phyloP scores from a whole-genome alignment of 2,329 filamentous ascomycete species.

The Calonectria crousiana region DNA sequence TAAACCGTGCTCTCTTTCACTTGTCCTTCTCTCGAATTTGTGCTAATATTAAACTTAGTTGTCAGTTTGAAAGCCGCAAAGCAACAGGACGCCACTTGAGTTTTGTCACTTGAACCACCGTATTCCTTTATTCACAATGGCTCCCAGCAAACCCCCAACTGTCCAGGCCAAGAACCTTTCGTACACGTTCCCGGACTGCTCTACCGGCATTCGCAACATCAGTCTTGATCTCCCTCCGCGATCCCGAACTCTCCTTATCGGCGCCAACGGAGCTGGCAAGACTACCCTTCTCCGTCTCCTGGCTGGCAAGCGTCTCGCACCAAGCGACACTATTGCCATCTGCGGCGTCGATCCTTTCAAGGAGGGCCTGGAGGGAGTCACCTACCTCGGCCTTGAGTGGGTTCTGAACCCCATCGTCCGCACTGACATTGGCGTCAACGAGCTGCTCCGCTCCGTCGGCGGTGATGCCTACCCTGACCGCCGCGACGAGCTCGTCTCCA shows the following conservation, averaged over 20 bases:
- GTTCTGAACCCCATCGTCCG: slow-evolving; percentile 97
- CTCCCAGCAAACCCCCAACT: slow-evolving; percentile 59
- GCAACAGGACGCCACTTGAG: neutral
- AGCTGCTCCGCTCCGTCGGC: slow-evolving; percentile 87
- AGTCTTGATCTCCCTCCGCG: slow-evolving; percentile 81
- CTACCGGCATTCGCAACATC: slow-evolving; percentile 81
- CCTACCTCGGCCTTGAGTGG: slow-evolving; percentile 98
- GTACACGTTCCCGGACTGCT: slow-evolving; percentile 90
- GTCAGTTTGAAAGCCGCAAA: neutral
- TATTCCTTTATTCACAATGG: slow-evolving; percentile 40
- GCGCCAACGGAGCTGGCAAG: slow-evolving; percentile 97
- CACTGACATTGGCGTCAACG: slow-evolving; percentile 91
- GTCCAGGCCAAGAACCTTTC: slow-evolving; percentile 82
- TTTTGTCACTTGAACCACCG: neutral
- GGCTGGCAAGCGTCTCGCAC: slow-evolving; percentile 93
- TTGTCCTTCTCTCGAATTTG: neutral
- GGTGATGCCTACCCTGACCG: slow-evolving; percentile 85
- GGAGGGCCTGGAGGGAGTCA: slow-evolving; percentile 89
- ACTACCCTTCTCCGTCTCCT: slow-evolving; percentile 95
- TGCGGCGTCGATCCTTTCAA: slow-evolving; percentile 93
- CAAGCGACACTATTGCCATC: slow-evolving; percentile 78
- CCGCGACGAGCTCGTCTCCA: slow-evolving; percentile 85
- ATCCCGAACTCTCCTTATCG: slow-evolving; percentile 91
- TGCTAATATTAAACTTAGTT: neutral
- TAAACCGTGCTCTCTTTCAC: neutral